Conservation (phyloP, 2,329 filamentous ascomycete species). For the Lasiodiplodia sp. region DNA sequence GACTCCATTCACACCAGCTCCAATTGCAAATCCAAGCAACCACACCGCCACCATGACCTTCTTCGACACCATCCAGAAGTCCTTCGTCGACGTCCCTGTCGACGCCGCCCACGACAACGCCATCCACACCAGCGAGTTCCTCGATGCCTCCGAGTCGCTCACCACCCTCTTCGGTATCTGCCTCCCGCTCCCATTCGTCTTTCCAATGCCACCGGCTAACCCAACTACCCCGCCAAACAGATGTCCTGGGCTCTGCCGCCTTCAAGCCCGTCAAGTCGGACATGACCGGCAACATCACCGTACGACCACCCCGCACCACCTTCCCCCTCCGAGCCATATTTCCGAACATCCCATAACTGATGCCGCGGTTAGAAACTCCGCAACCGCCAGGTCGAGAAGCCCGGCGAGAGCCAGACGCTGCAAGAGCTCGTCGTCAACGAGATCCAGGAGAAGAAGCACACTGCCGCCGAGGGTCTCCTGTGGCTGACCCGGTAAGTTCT, state of each 20-base stretch:
- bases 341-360: neutral
- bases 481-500: slow-evolving; percentile 84
- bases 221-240: slow-evolving; percentile 43
- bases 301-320: slow-evolving; percentile 44
- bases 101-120: slow-evolving; percentile 74
- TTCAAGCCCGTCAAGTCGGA: slow-evolving; percentile 93
- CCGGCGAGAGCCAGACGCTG: slow-evolving; percentile 79
- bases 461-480: slow-evolving; percentile 84
- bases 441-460: slow-evolving; percentile 87
- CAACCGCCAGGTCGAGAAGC: slow-evolving; percentile 79
- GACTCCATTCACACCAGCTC: neutral
- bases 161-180: slow-evolving; percentile 81
- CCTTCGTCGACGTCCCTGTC: slow-evolving; percentile 83
- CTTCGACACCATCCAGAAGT: slow-evolving; percentile 83
- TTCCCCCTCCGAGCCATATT: no score
- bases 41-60: slow-evolving; percentile 62
- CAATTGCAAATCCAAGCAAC: neutral
- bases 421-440: slow-evolving; percentile 88
- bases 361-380: slow-evolving; percentile 76
- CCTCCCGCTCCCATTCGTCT: neutral
- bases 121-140: slow-evolving; percentile 84
- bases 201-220: neutral
- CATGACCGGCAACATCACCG: slow-evolving; percentile 90
- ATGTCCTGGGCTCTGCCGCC: slow-evolving; percentile 71
- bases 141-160: slow-evolving; percentile 87